Conservation (phyloP, 78 protist genomes). For the Isochrysis galbana region DNA sequence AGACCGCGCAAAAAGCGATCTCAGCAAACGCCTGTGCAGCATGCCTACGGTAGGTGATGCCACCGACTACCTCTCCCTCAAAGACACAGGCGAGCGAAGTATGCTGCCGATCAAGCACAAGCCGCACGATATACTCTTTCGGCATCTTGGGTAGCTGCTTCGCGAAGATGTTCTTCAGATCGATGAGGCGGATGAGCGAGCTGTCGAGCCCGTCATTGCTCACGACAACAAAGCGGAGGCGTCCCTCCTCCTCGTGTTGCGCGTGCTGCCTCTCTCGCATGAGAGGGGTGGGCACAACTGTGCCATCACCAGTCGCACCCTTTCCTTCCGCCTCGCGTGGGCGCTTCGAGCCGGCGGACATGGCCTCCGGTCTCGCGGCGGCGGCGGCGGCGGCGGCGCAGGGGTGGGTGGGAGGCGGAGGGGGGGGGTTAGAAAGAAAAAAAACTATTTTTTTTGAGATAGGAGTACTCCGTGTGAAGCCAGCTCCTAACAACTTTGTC, state of each 20-base stretch:
- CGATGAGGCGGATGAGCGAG: background rate
- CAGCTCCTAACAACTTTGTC: too few relatives aligned
- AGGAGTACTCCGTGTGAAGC: too few relatives aligned
- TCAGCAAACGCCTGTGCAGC: slow-evolving; percentile 67
- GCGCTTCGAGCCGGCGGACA: too few relatives aligned
- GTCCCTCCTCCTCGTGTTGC: background rate
- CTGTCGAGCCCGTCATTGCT: background rate
- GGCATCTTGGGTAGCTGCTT: slow-evolving; percentile 94
- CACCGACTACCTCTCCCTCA: slow-evolving; percentile 73
- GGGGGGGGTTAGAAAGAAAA: too few relatives aligned
- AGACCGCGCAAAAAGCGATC: slow-evolving; percentile 90
- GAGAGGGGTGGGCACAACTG: too few relatives aligned
- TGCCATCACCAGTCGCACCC: too few relatives aligned
- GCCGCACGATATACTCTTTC: slow-evolving; percentile 77
- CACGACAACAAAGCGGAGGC: background rate
- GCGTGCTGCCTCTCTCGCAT: background rate
- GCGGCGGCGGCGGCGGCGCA: too few relatives aligned
- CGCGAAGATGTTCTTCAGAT: slow-evolving; percentile 70
- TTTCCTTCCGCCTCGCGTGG: too few relatives aligned
- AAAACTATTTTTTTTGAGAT: too few relatives aligned
- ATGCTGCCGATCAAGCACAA: slow-evolving; percentile 65
- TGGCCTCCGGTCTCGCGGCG: too few relatives aligned
- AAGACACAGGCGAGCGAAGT: slow-evolving; percentile 38
- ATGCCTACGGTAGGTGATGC: slow-evolving; percentile 73
- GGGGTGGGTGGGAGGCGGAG: too few relatives aligned